phyloP scores from a whole-genome alignment of 176 grass and related monocot species.

The Olyra latifolia region DNA sequence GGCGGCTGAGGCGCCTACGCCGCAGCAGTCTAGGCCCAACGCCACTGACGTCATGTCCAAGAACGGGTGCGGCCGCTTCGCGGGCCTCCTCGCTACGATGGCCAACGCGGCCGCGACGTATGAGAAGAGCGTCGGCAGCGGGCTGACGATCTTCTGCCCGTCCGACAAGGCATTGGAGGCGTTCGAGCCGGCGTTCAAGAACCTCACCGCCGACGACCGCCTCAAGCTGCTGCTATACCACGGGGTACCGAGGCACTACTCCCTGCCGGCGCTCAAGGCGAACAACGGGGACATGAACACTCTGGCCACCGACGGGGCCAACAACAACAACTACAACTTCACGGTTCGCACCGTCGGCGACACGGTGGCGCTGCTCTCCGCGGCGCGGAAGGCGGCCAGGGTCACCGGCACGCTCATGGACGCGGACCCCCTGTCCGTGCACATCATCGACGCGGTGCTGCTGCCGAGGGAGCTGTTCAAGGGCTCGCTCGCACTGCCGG shows the following conservation, averaged over 20 bases:
- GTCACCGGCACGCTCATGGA: conserved; percentile 27
- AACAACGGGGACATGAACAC: conserved; percentile 42
- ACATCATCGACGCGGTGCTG: conserved; percentile 48
- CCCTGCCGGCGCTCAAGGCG: conserved; percentile 33
- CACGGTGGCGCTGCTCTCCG: conserved; percentile 28
- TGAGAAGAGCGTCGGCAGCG: conserved; percentile 21
- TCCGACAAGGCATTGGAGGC: conserved; percentile 43
- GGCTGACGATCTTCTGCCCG: conserved; percentile 67
- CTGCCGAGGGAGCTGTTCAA: conserved; percentile 26
- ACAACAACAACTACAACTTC: background rate
- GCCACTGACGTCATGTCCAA: conserved; percentile 49
- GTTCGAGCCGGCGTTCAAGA: conserved; percentile 50
- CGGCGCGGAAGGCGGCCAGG: background rate
- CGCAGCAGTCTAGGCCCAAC: conserved; percentile 37
- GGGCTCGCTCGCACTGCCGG: background rate
- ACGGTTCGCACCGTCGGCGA: conserved; percentile 12
- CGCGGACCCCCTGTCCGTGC: conserved; percentile 27
- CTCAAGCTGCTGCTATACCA: conserved; percentile 59
- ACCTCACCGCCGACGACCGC: conserved; percentile 25
- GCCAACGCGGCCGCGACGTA: conserved; percentile 37
- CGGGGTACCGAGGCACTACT: conserved; percentile 52
- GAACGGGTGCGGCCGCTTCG: conserved; percentile 56
- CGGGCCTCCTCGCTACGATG: conserved; percentile 37
- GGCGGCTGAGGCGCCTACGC: conserved; percentile 51
- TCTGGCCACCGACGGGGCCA: conserved; percentile 39